Base-by-base conservation (phyloP, 2,329 filamentous ascomycete genomes). In the Aaosphaeria arxii region DNA sequence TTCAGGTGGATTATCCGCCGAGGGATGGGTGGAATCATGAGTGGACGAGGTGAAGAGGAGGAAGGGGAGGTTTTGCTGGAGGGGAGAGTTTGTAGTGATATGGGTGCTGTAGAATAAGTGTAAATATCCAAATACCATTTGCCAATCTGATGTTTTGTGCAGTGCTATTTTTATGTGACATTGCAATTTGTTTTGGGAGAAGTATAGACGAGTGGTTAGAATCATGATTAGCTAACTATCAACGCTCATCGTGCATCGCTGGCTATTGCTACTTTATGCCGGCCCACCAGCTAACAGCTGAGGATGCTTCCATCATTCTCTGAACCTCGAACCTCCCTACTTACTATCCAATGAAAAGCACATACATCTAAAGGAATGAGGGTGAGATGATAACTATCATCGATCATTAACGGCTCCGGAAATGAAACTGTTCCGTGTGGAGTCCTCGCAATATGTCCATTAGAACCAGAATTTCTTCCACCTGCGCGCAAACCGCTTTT, bases 11-110 rank as follows among this genome's bases (percentile, higher is more conserved):
- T 66, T 89, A 83, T 43, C 92, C 92, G 5, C 77, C 79, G 1
- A 80, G 79, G 63, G 83, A 86, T 57, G 83, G 89, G n/a, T 99
- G 92, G 91, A 94, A 97, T 74, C 85, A 95, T 73, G 86, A 77
- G 9, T 99, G 94, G 94, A 95, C 85, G 76, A 82, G 86, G 72
- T 73, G 55, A 40, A 40, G 17, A 40, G 7, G 39, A 7, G 9
- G 9, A 24, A 24, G 7, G 39, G 11, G 24, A 40, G 39, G n/a
- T n/a, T 40, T 36, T 11, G 31, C 13, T 24, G 33, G 7, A 31
- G 29, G 39, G 32, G 33, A 13, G 13, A 5, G 30, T 13, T 44
- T 28, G 38, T 29, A 39, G 32, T 46, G 11, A 41, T 41, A 24
- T 30, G 30, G 7, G n/a, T 42, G 11, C 29, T 9, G n/a, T 29